Conservation (phyloP, 1,139 yeast genomes). For the Wickerhamomyces sp. region DNA sequence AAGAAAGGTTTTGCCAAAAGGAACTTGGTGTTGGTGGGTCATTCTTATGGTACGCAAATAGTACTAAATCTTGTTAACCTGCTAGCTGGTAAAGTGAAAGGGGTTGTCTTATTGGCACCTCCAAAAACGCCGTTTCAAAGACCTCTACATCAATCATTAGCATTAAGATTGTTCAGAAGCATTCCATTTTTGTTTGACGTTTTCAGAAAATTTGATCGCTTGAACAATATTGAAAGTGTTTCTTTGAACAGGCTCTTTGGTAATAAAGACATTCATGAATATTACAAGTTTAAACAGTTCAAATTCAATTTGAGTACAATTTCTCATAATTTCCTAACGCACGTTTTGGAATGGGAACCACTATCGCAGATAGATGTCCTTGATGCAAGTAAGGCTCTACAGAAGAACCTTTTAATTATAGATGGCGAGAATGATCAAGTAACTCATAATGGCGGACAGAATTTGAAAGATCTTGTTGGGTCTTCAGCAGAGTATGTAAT, state of each 20-base stretch:
- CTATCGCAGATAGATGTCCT: slow-evolving; percentile 14
- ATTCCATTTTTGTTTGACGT: slow-evolving; percentile 43
- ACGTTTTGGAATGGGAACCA: slow-evolving; percentile 17
- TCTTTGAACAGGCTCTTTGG: slow-evolving; percentile 35
- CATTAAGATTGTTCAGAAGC: slow-evolving; percentile 21
- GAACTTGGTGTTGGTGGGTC: slow-evolving; percentile 47
- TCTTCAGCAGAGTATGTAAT: slow-evolving; percentile 9
- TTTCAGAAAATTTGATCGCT: slow-evolving; percentile 50
- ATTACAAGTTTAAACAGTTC: slow-evolving; percentile 21
- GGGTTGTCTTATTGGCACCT: slow-evolving; percentile 48
- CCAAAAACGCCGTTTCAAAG: slow-evolving; percentile 31
- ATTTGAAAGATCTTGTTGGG: slow-evolving; percentile 18
- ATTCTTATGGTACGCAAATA: slow-evolving; percentile 50
- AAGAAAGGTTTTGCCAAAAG: slow-evolving; percentile 35
- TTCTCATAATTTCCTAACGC: slow-evolving; percentile 18
- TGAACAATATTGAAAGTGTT: slow-evolving; percentile 45
- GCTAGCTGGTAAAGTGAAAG: slow-evolving; percentile 32
- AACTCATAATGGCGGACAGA: slow-evolving; percentile 19
- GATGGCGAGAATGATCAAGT: slow-evolving; percentile 21
- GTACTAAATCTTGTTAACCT: slow-evolving; percentile 12
- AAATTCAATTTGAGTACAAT: slow-evolving; percentile 25
- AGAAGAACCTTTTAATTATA: slow-evolving; percentile 12
- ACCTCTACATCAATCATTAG: slow-evolving; percentile 5
- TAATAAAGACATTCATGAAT: slow-evolving; percentile 9
- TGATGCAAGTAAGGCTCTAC: slow-evolving; percentile 6